Base-by-base conservation (phyloP, 148 eudicot species). In the Rhododendron kiyosumense region DNA sequence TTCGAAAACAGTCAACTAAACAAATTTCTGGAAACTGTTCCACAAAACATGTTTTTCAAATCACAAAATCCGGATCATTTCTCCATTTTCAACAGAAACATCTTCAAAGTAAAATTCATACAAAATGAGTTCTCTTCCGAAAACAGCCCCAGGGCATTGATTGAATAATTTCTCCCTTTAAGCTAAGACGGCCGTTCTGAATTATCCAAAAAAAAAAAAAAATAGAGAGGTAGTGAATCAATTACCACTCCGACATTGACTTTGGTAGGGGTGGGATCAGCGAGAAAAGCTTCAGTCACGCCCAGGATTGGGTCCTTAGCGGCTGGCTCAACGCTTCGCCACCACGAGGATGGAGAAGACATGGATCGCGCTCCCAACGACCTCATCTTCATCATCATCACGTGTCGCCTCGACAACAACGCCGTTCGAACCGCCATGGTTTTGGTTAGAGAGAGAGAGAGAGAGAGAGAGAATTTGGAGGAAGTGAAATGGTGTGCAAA, bases 301-400 rank as follows among this genome's bases (percentile, higher is more conserved):
- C 99, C 99, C 46, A 97, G 98, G 67, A 97, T 97, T 20, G 99
- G 98, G 84, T 97, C 99, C 84, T 97, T 97, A 0, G 98, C 91
- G 0, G 99, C 98, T 0, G 96, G 98, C 88, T 92, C 92, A 43
- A 96, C 98, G 89, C 89, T 90, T 65, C 91, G 87, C 98, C 98
- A 97, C 98, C 94, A 93, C 2, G 94, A 84, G 0, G 97, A 84
- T 0, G 97, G 83, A 1, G 97, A 83, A 0, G 97, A 91, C 85
- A 90, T 89, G 78, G 87, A 87, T 73, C 98, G 91, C 36, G 88
- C 87, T 46, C 91, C 92, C 32, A 80, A 45, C 32, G 81, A 74
- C 43, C 59, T 78, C 41, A 45, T 78, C 61, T 78, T 2, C 67
- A 1, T 59, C n/a, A 4, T 61, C 69, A 61, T 61, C 32, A 67